A percentile compares a stretch with the other conserved stretches of the same genome.
phyloP scores from a whole-genome alignment of 345 rosid genomes.

The Sisymbrium altissimum region DNA sequence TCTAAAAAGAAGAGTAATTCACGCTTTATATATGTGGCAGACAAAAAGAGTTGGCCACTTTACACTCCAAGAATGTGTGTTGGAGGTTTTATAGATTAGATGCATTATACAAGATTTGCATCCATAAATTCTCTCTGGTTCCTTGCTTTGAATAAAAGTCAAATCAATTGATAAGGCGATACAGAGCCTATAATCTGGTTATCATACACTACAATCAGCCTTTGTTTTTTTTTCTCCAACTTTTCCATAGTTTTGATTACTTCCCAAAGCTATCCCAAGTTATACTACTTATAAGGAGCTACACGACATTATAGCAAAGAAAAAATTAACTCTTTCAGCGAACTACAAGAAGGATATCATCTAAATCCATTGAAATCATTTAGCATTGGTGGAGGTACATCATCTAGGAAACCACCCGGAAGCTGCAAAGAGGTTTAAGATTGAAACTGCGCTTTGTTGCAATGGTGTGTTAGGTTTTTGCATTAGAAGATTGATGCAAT shows the following conservation, averaged over 20 bases:
- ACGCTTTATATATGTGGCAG: not conserved
- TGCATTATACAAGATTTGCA: not conserved
- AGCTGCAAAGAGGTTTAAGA: not conserved
- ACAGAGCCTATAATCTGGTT: not conserved
- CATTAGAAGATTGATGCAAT: too few relatives aligned
- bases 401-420: not conserved
- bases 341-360: not conserved
- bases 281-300: not conserved
- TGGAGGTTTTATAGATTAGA: not conserved
- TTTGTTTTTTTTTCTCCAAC: not conserved
- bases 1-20: not conserved
- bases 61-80: not conserved
- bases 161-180: not conserved
- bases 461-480: too few relatives aligned
- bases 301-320: not conserved
- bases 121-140: not conserved
- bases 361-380: not conserved
- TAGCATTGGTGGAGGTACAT: not conserved
- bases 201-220: not conserved
- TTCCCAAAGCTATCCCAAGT: not conserved
- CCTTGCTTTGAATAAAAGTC: not conserved
- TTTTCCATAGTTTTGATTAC: not conserved
- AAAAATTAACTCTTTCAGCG: not conserved
- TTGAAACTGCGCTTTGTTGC: too few relatives aligned
- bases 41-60: not conserved